Evolutionary conservation across 2,329 filamentous ascomycete species (phyloP), one percentile per base, ranked within the genome.

Genomic region (Hypoxylon sp.): DNA sequence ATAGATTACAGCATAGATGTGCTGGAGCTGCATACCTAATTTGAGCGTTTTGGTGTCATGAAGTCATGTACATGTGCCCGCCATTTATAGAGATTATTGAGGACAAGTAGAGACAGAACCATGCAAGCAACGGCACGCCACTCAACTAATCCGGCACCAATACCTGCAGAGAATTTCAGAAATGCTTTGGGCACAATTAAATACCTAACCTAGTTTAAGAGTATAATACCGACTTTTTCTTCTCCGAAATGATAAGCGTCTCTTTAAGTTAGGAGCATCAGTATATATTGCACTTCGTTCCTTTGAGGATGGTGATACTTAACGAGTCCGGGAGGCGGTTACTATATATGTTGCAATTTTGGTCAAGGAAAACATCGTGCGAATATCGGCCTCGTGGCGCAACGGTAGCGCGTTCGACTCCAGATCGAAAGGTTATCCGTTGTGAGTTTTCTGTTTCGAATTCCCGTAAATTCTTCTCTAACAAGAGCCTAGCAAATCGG

Each of bases 401-500:
- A 57, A 57, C 54, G 42, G 54, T 48, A 50, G 55, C 44, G 44
- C 44, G 55, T 58, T 58, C 44, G 44, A 59, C 44, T 50, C 46
- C 32, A 42, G 55, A 50, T 59, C 55, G 55, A 42, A 51, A 42
- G 46, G 46, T 59, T 59, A 59, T 59, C 55, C 31, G 55, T 42
- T 51, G 37, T 55, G n/a, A 44, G 24, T 44, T 19, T 29, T 46
- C 37, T 17, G 11, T 24, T 53, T 21, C 2, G n/a, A 53, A 15
- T 39, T 37, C 8, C 17, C n/a, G 19, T 8, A 39, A 37, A 15
- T 53, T 24, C 19, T 11, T 15, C n/a, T 54, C 51, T 42, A 54
- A 54, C 31, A 42, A 24, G 31, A 39, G 13, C 3, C 21, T 46
- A 44, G 52, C 24, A 37, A 39, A 53, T 53, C 50, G 29, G 19